These are phyloP conservation scores for Scheffersomyces parashehatae DNA, from an alignment of 1,139 yeast species.

Conservation along the genomic window DNA sequence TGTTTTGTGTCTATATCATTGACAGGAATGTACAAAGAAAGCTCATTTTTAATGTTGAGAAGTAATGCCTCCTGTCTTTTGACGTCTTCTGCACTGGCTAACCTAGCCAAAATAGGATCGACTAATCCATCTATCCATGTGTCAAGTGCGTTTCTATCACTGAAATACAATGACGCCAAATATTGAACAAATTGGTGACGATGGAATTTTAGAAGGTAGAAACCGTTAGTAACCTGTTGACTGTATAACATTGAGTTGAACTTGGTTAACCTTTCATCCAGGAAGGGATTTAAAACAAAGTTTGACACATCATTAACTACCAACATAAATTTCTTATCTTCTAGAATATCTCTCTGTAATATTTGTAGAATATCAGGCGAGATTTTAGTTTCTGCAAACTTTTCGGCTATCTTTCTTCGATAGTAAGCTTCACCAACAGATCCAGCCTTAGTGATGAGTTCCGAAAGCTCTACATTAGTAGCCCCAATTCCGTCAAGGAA, in stretches of 20 bases:
- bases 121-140: conserved; percentile 19
- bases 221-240: conserved; percentile 13
- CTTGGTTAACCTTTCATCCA: conserved; percentile 3
- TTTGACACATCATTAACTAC: conserved; percentile 11
- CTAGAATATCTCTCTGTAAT: neutral
- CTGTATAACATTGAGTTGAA: conserved; percentile 7
- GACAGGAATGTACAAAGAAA: neutral
- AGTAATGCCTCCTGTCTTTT: neutral
- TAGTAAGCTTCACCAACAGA: conserved; percentile 19
- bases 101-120: conserved; percentile 5
- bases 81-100: conserved; percentile 2
- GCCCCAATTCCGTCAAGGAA: conserved; percentile 9
- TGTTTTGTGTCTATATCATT: neutral
- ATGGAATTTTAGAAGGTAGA: conserved; percentile 13
- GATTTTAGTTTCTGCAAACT: conserved; percentile 2
- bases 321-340: conserved; percentile 19
- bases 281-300: conserved; percentile 10
- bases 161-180: conserved; percentile 17
- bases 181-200: conserved; percentile 23
- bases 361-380: neutral
- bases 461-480: conserved; percentile 10
- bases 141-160: conserved; percentile 10
- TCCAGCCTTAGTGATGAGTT: conserved; percentile 13
- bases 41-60: conserved; percentile 1
- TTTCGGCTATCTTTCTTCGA: conserved; percentile 11